Evolutionary conservation across 2,329 filamentous ascomycete genomes (phyloP), one percentile per base, ranked within the genome.

Genomic region (Raffaelea deltoideospora): DNA sequence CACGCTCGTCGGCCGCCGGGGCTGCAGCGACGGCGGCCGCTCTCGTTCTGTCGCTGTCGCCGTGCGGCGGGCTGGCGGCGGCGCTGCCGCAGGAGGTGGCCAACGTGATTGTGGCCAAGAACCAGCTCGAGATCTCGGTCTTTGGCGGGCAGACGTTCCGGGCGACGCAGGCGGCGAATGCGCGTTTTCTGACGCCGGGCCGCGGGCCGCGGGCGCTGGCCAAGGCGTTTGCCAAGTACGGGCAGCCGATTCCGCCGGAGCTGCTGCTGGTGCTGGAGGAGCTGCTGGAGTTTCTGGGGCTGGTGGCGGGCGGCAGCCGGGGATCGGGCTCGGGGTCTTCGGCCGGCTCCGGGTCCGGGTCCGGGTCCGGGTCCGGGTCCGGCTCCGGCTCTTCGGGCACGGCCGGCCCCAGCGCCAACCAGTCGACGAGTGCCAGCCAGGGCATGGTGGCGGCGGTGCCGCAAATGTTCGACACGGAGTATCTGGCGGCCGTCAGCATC

Each of bases 401-500:
- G 18, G 22, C 15, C 20, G 18, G 21, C 24, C 30, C 14, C 22
- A 32, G n/a, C 18, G 19, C 13, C 22, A 24, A 14, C 34, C 33
- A 33, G 23, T 7, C 18, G 23, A 28, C 32, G 13, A 35, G 32
- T 29, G 39, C 31, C 22, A 31, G 17, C 34, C 38, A 43, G 28
- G 38, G 60, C 23, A 30, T 61, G 43, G 58, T 60, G 3, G 39
- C 53, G 19, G 61, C 63, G n/a, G 60, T 56, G 15, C 67, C 69
- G 1, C 54, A 63, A 40, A 45, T 56, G 20, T 54, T 60, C 38
- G 68, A 72, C 44, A 50, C 51, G 21, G 61, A 68, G 44, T 73
- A 72, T 41, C 54, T 72, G 31, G 63, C 62, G 23, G 71, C 74
- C 1, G 74, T 81, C 37, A 66, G 61, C 18, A 61, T 80, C 48